Conservation (phyloP, 1,284 basidiomycete species). For the Rhodotorula sp. region DNA sequence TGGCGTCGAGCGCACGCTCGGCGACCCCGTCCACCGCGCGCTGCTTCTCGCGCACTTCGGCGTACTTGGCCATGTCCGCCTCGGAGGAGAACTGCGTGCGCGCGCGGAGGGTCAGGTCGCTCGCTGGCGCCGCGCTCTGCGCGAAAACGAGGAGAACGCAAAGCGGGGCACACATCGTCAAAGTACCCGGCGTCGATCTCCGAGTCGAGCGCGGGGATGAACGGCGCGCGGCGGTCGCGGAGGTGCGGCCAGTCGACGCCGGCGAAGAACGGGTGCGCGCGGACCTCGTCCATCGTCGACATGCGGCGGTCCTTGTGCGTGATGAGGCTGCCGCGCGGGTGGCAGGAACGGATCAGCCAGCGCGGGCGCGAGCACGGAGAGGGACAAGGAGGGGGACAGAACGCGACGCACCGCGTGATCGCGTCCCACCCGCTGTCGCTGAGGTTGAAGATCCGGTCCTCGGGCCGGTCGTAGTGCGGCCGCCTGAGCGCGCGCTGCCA, state of each 20-base stretch:
- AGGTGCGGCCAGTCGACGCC: conserved; percentile 74
- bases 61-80: conserved; percentile 86
- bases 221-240: conserved; percentile 79
- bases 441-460: conserved; percentile 97
- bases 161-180: conserved; percentile 91
- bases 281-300: conserved; percentile 71
- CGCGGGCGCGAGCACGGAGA: too few relatives aligned
- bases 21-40: conserved; percentile 85
- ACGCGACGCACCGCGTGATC: conserved; percentile 69
- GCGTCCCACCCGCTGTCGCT: conserved; percentile 93
- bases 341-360: too few relatives aligned
- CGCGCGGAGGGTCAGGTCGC: background rate
- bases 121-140: too few relatives aligned
- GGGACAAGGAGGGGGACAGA: background rate
- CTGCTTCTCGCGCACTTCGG: conserved; percentile 96
- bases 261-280: conserved; percentile 81
- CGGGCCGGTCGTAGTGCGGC: conserved; percentile 92
- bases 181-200: conserved; percentile 98
- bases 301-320: conserved; percentile 78
- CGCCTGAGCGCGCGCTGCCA: conserved; percentile 86
- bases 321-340: conserved; percentile 63
- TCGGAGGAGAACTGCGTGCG: conserved; percentile 56
- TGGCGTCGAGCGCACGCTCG: conserved; percentile 71
- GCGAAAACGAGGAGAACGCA: conserved; percentile 51
- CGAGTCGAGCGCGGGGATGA: conserved; percentile 91